Conservation (phyloP, 352 stramenopile species). For the Phytopythium cucurbitacearum region DNA sequence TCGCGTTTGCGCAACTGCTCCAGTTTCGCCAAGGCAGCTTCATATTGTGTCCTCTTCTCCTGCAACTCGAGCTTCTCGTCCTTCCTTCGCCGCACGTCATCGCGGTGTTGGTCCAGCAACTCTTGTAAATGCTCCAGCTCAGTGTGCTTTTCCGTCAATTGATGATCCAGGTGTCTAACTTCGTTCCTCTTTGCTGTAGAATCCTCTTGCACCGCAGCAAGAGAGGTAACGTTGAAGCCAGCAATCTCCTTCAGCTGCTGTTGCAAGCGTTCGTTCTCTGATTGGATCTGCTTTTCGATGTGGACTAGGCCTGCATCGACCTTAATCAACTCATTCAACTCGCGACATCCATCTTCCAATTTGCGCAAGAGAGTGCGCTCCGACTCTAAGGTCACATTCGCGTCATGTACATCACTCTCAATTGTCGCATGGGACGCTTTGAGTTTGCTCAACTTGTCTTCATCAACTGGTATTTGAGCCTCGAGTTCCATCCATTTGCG, state of each 20-base stretch:
- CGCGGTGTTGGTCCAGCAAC: constrained; percentile 50
- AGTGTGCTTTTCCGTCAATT: constrained; percentile 53
- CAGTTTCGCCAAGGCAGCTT: constrained; percentile 49
- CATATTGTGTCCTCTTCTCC: constrained; percentile 46
- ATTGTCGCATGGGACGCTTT: constrained; percentile 11
- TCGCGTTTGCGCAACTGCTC: constrained; percentile 47
- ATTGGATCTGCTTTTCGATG: too few species aligned
- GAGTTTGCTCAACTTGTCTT: constrained; percentile 40
- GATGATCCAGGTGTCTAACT: constrained; percentile 38
- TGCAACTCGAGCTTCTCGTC: constrained; percentile 52
- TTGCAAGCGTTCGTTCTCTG: too few species aligned
- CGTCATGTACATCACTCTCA: constrained; percentile 12
- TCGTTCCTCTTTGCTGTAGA: constrained; percentile 49
- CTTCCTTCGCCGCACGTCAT: constrained; percentile 54
- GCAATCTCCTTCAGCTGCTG: too few species aligned
- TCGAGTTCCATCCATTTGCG: constrained; percentile 56
- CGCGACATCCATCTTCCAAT: too few species aligned
- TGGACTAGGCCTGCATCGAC: too few species aligned
- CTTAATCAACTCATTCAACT: too few species aligned
- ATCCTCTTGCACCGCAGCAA: constrained; percentile 34
- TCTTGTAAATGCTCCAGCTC: constrained; percentile 43
- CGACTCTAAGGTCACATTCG: too few species aligned
- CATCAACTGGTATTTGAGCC: constrained; percentile 38
- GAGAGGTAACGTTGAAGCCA: constrained; percentile 15
- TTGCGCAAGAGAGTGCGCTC: too few species aligned